These are phyloP conservation scores for Narthecium ossifragum DNA, from an alignment of 106 monocot genomes.

Conservation along the genomic window DNA sequence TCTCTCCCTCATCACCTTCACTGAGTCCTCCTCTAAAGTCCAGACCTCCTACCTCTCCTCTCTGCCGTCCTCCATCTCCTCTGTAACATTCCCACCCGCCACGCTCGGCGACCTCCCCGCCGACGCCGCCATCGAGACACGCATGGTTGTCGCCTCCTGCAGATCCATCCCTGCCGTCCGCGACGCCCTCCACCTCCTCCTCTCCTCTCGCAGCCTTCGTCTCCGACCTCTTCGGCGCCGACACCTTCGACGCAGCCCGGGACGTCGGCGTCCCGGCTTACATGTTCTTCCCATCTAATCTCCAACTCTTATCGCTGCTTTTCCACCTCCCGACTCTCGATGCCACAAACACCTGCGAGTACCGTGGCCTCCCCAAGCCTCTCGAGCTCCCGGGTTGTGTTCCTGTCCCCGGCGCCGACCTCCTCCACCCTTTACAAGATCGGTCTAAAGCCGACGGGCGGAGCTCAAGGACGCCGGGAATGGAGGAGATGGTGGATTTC, in stretches of 20 bases:
- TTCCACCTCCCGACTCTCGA: constrained; percentile 21
- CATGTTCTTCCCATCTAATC: constrained; percentile 24
- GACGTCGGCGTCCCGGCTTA: constrained; percentile 30
- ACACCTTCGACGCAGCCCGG: constrained; percentile 13
- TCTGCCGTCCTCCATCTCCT: constrained; percentile 18
- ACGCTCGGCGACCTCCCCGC: constrained; percentile 13
- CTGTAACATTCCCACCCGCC: constrained; percentile 9
- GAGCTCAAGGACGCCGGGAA: no score
- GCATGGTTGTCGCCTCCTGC: not conserved
- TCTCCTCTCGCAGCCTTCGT: constrained; percentile 16
- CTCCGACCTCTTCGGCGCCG: constrained; percentile 21
- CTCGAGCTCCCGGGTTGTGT: constrained; percentile 37
- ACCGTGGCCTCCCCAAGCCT: constrained; percentile 25
- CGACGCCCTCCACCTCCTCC: not conserved
- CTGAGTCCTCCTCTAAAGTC: constrained; percentile 7
- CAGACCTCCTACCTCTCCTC: constrained; percentile 13
- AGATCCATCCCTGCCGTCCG: constrained; percentile 28
- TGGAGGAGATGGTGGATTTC: no score
- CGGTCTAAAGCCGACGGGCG: constrained; percentile 10
- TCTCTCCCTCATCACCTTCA: constrained; percentile 36
- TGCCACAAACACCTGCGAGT: constrained; percentile 12
- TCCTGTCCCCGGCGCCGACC: constrained; percentile 26
- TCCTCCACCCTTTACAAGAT: constrained; percentile 21
- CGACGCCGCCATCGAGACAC: constrained; percentile 4
- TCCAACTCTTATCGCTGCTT: constrained; percentile 1